A percentile compares a stretch with the other conserved stretches of the same genome.
Evolutionary conservation across 1,284 basidiomycete genomes (phyloP).

Genomic region (Ustilago loliicola): DNA sequence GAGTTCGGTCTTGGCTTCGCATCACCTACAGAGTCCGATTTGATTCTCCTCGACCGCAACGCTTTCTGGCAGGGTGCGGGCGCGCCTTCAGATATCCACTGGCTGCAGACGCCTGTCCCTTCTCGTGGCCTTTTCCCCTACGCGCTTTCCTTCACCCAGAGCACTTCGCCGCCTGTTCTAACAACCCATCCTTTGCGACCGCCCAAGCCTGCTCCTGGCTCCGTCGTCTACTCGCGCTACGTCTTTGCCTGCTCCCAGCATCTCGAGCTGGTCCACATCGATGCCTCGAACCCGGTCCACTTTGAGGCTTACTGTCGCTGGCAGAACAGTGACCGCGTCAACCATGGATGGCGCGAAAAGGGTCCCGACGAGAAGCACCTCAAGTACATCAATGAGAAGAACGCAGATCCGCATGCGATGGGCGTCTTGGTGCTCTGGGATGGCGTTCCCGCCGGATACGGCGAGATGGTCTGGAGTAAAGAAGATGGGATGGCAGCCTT

Average conservation of each 20-base stretch:
- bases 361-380: constrained; percentile 74
- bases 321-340: constrained; percentile 75
- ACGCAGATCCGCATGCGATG: constrained; percentile 73
- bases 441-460: constrained; percentile 75
- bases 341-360: constrained; percentile 74
- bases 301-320: constrained; percentile 74
- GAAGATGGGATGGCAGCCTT: constrained; percentile 68
- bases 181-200: constrained; percentile 76
- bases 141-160: constrained; percentile 72
- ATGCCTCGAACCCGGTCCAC: constrained; percentile 72
- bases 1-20: constrained; percentile 36
- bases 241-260: constrained; percentile 73
- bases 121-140: constrained; percentile 71
- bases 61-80: constrained; percentile 77
- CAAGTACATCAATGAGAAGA: constrained; percentile 72
- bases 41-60: constrained; percentile 72
- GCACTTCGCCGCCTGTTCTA: constrained; percentile 73
- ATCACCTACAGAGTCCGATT: constrained; percentile 25
- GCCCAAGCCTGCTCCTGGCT: constrained; percentile 73
- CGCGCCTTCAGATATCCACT: constrained; percentile 72
- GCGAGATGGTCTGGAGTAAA: constrained; percentile 75
- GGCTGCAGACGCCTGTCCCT: constrained; percentile 61
- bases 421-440: constrained; percentile 75
- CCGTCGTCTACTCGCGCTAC: constrained; percentile 74
- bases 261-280: constrained; percentile 74